phyloP scores from a whole-genome alignment of 2,329 filamentous ascomycete species.

The Beauveria varroae region DNA sequence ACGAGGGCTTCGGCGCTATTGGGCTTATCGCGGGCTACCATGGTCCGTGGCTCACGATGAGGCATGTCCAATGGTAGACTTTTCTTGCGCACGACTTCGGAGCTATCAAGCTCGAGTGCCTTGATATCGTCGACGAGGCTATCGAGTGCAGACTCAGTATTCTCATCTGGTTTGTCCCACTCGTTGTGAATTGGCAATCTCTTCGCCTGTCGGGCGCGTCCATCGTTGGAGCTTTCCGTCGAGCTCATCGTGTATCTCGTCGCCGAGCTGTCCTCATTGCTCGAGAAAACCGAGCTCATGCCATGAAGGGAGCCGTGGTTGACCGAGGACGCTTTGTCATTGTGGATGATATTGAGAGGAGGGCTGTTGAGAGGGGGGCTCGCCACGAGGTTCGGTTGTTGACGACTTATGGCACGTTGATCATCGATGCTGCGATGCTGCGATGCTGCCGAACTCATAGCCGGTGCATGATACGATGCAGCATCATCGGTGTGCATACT shows the following conservation, averaged over 20 bases:
- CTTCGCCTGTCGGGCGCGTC: background rate
- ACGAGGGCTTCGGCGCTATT: background rate
- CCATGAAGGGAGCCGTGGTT: constrained; percentile 13
- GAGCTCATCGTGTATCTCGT: background rate
- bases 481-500: constrained; percentile 11
- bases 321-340: constrained; percentile 4
- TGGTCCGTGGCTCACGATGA: constrained; percentile 5
- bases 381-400: background rate
- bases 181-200: background rate
- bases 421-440: constrained; percentile 13
- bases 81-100: background rate
- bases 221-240: background rate
- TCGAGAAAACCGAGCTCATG: constrained; percentile 4
- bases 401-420: background rate
- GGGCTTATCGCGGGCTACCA: background rate
- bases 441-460: constrained; percentile 4
- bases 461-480: background rate
- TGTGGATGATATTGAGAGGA: constrained; percentile 8
- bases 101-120: background rate
- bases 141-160: background rate
- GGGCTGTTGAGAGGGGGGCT: background rate
- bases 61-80: background rate
- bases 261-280: background rate
- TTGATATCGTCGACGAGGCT: background rate
- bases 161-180: background rate